Evolutionary conservation across 2,329 filamentous ascomycete genomes (phyloP), one percentile per base, ranked within the genome.

Genomic region (Ceratocystiopsis sp.): DNA sequence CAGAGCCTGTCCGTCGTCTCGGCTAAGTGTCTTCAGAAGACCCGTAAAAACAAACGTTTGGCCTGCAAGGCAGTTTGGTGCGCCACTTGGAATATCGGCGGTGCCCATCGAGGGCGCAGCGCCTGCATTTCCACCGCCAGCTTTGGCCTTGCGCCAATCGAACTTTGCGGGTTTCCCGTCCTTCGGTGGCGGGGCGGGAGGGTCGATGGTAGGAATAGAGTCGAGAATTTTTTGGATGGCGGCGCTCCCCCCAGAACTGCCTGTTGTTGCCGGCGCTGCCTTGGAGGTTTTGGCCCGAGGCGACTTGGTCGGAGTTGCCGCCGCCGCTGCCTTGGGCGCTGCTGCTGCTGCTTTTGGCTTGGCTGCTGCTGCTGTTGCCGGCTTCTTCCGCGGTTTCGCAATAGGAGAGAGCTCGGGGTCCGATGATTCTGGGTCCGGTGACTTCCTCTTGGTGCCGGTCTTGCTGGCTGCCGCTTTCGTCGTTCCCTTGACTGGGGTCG

Each of bases 31-130:
- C 47, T 83, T 73, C 35, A 96, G 66, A 19, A 95, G 70, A 19
- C 91, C 91, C 0, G 93, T 98, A 54, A 98, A 98, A 25, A 98
- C 91, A 55, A 98, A 98, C 0, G 77, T 82, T 44, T 96, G 68
- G 0, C 93, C 91, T 43, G 79, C 78, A 44, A 98, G 71, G 56
- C 91, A 98, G 52, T 95, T 93, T 12, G 91, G 84, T 42, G 78
- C 78, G 9, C 91, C 91, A 17, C 75, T 71, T 0, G 91, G 91
- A 41, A 95, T 64, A 15, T 93, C 84, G 29, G 68, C 75, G 11
- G 69, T 64, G 12, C 75, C 77, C 18, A 73, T 67, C 40, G 72
- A 71, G 9, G 75, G 73, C 16, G 84, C 74, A 17, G 76, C 73
- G 3, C 75, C 72, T 15, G 75, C 64, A 57, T 73, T 79, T 45